Base-by-base conservation (phyloP, 1,139 yeast genomes). In the Scheffersomyces parashehatae region DNA sequence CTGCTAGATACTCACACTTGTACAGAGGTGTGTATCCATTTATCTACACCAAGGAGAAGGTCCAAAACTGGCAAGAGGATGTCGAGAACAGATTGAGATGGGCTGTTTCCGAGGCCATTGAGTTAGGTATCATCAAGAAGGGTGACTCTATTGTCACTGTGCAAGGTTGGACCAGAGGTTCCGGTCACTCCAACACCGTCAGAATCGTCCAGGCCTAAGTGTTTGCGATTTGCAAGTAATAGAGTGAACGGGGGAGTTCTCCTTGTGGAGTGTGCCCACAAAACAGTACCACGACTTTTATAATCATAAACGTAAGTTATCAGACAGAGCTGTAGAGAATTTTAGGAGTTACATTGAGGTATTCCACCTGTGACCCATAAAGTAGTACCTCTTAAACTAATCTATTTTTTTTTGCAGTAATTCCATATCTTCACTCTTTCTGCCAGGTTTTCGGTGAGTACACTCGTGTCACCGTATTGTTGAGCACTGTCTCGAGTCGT, bases 11-110 rank as follows among this genome's bases (percentile, higher is more conserved):
- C 76, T 83, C 93, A 57, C 99, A 93, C 77, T 80, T 93, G 70
- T 89, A 88, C 80, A 87, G 99, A 76, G 99, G 99, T 73, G 99
- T 93, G 53, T 93, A 91, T 75, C 99, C 99, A 66, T 91, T 91
- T 75, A 80, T 89, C 58, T 93, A 88, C 79, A 70, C 75, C 50
- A 74, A 80, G 68, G 79, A 77, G 37, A 75, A 80, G 63, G 82
- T 83, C 55, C 82, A 81, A 58, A 85, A 88, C 81, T 93, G 99
- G 99, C 90, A 90, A 70, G 85, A 83, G 66, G 99, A 93, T 73
- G 97, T 93, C 55, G 98, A 93, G 79, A 80, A 78, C 69, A 88
- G 99, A 79, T 84, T 93, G 70, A 81, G 88, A 74, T 87, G 88
- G 85, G 98, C 97, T 68, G 87, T 93, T 70, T 79, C 84, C 56